These are phyloP conservation scores for Plasmodium fragile DNA, from an alignment of 169 alveolate genomes.

Conservation along the genomic window DNA sequence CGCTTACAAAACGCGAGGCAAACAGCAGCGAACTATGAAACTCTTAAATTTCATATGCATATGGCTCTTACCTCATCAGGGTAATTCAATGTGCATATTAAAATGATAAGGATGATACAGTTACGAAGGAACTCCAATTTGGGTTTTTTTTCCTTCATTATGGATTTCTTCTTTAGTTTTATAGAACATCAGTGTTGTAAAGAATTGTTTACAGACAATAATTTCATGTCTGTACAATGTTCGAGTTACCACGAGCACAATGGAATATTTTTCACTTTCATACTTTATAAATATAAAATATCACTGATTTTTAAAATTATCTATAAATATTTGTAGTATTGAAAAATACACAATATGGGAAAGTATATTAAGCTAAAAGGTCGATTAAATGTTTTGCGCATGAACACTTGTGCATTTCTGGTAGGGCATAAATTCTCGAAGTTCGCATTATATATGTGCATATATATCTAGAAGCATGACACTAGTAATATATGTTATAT, in stretches of 20 bases:
- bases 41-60: background rate
- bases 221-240: background rate
- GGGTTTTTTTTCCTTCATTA: background rate
- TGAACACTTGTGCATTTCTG: background rate
- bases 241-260: background rate
- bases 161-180: background rate
- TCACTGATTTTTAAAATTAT: background rate
- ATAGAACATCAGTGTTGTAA: background rate
- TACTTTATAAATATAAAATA: background rate
- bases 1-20: background rate
- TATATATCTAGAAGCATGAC: background rate
- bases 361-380: background rate
- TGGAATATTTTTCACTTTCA: background rate
- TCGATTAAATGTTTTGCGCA: background rate
- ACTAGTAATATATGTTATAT: background rate
- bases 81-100: background rate
- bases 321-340: background rate
- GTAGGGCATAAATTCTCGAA: background rate
- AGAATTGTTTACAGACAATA: background rate
- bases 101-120: background rate
- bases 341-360: background rate
- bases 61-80: background rate
- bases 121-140: background rate
- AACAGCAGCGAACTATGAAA: background rate
- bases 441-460: background rate